Evolutionary conservation across 345 rosid genomes (phyloP), one percentile per base, ranked within the genome.

Genomic region (Citrus sp.): DNA sequence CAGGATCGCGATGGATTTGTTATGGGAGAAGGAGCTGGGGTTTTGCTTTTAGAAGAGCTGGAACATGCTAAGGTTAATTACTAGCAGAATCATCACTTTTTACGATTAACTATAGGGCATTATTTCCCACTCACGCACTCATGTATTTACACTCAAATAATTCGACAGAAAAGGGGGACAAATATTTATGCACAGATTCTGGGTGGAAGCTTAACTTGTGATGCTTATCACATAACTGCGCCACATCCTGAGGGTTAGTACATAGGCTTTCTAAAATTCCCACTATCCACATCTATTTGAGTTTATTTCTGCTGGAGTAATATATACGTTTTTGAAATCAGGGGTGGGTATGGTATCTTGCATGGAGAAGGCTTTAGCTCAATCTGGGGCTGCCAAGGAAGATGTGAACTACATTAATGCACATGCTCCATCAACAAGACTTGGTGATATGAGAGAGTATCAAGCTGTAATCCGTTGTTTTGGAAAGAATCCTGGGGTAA

Each of bases 1-100:
- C 87, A 89, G 91, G 83, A 72, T 72, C 85, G 88, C 14, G 89
- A 89, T 81, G 91, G 91, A 81, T 86, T 89, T 73, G 89, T 89
- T 28, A 84, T 89, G 87, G 91, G 92, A 34, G 91, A 89, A 84
- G 90, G 92, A 82, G 89, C 89, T 32, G 92, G 92, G 12, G 89
- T 89, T 82, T 79, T 89, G 75, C 88, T 89, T 73, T 75, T 89
- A 67, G 92, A 89, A 80, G 92, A 89, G 75, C 68, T 87, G 61
- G 89, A 87, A 73, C 91, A 89, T 85, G 91, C 91, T 55, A 86
- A 89, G 88, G 92, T 89, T 10, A 67, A 25, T 18, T 5, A 30
- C 63, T 12, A 8, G 21, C 51, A 42, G 16, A 55, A 32, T 54
- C 30, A 55, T 55, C 16, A 42, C 1, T 22, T 66, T 19, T 67